These are phyloP conservation scores for Wickerhamomyces hampshirensis DNA, from an alignment of 805 yeast genomes.

Conservation along the genomic window DNA sequence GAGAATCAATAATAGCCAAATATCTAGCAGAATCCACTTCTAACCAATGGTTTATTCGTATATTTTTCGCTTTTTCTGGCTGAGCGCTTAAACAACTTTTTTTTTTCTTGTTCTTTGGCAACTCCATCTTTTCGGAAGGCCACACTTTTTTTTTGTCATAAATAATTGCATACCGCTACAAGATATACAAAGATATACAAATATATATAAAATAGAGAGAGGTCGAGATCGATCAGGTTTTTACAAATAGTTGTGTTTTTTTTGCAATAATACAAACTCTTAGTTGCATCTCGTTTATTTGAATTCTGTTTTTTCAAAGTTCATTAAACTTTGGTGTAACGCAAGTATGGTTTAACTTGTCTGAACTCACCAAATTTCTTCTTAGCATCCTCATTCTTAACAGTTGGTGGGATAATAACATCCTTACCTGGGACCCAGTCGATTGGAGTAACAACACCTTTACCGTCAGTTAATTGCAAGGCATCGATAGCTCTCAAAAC, in stretches of 20 bases:
- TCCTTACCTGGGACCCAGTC: slow-evolving; percentile 90
- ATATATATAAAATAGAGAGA: too few species aligned
- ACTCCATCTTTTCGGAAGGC: background rate
- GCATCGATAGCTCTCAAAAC: slow-evolving; percentile 88
- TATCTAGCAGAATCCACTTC: too few species aligned
- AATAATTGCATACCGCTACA: too few species aligned
- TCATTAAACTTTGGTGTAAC: slow-evolving; percentile 48
- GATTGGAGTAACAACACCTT: slow-evolving; percentile 85
- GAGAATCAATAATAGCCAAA: too few species aligned
- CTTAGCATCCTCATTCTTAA: slow-evolving; percentile 73
- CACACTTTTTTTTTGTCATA: too few species aligned
- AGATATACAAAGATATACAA: too few species aligned
- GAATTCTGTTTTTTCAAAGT: background rate
- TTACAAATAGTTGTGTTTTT: too few species aligned
- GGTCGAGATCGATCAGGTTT: too few species aligned
- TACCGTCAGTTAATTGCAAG: slow-evolving; percentile 76
- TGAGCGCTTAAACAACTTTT: background rate
- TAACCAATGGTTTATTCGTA: too few species aligned
- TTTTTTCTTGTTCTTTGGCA: background rate
- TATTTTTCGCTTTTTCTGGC: too few species aligned
- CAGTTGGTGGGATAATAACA: slow-evolving; percentile 86
- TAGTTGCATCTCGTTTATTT: too few species aligned
- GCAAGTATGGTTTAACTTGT: slow-evolving; percentile 86
- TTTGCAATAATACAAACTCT: too few species aligned
- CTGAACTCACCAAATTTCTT: slow-evolving; percentile 82